These are phyloP conservation scores for Xylaria intraflava DNA, from an alignment of 495 filamentous ascomycete genomes.

Conservation along the genomic window DNA sequence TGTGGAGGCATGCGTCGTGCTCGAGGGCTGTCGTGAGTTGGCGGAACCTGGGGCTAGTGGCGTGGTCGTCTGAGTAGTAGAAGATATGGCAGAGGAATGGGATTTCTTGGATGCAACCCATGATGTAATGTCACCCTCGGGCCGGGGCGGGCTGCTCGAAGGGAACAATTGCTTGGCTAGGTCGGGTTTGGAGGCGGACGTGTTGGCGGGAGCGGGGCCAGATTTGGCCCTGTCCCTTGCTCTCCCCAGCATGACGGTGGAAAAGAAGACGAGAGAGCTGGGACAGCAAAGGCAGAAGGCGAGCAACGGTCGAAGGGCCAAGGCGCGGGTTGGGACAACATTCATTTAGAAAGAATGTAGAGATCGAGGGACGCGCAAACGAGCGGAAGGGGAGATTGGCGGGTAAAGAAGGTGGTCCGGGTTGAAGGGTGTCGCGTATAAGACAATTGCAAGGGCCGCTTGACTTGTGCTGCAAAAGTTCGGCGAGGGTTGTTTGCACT, in stretches of 20 bases:
- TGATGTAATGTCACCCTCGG: constrained; percentile 27
- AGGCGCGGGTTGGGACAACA: constrained; percentile 1
- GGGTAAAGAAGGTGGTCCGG: background rate
- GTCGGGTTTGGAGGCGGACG: constrained; percentile 12
- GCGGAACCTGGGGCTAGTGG: constrained; percentile 14
- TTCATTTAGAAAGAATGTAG: constrained; percentile 8
- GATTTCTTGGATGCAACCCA: constrained; percentile 21
- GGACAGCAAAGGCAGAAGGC: background rate
- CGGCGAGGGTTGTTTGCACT: no score
- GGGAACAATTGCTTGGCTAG: constrained; percentile 43
- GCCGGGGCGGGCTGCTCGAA: constrained; percentile 40
- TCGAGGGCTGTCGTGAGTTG: constrained; percentile 13
- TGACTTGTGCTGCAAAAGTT: no score
- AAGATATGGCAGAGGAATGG: background rate
- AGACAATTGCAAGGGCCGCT: no score
- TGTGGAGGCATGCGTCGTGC: constrained; percentile 9
- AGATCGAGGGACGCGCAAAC: background rate
- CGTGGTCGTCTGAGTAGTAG: constrained; percentile 3
- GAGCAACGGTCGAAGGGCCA: constrained; percentile 3
- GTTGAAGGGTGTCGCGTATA: background rate
- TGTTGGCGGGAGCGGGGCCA: constrained; percentile 12
- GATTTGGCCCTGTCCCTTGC: constrained; percentile 29
- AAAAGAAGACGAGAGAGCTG: constrained; percentile 1
- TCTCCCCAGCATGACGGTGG: constrained; percentile 33
- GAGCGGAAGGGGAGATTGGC: background rate